phyloP scores from a whole-genome alignment of 306 rosid species.

The Parietaria judaica region DNA sequence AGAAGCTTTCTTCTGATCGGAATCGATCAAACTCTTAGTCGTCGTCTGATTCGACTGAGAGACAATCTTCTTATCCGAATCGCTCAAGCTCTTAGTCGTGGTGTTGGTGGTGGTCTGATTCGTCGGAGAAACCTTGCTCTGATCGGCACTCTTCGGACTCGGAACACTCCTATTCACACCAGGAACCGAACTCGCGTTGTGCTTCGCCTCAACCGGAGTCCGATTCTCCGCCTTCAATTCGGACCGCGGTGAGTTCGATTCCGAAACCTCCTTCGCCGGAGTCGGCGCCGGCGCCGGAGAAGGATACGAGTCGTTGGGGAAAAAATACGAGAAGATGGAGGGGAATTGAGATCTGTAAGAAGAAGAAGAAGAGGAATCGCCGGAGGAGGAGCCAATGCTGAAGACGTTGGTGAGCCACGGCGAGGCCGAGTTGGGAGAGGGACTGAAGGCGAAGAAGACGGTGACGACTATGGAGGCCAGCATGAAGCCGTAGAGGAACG shows the following conservation, averaged over 20 bases:
- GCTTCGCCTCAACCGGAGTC: background rate
- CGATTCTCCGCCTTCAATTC: conserved; percentile 24
- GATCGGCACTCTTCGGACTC: background rate
- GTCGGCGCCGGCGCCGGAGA: conserved; percentile 24
- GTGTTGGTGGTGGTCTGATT: background rate
- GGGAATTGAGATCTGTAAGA: conserved; percentile 40
- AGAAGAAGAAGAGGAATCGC: background rate
- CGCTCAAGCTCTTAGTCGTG: background rate
- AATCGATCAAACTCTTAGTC: background rate
- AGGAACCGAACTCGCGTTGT: background rate
- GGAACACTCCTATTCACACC: background rate
- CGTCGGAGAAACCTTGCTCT: background rate
- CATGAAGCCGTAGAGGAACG: conserved; percentile 57
- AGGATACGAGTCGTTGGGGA: conserved; percentile 40
- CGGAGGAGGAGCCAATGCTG: background rate
- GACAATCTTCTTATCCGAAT: background rate
- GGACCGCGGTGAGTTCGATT: conserved; percentile 44
- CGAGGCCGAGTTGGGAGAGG: conserved; percentile 45
- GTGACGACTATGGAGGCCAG: conserved; percentile 63
- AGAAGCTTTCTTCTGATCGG: conserved; percentile 9
- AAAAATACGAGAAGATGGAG: conserved; percentile 35
- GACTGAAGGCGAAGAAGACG: conserved; percentile 54
- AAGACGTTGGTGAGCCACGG: conserved; percentile 62
- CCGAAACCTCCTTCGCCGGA: background rate
- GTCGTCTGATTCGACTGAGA: background rate